These are phyloP conservation scores for Boletus sp. DNA, from an alignment of 768 basidiomycete genomes.

Conservation along the genomic window DNA sequence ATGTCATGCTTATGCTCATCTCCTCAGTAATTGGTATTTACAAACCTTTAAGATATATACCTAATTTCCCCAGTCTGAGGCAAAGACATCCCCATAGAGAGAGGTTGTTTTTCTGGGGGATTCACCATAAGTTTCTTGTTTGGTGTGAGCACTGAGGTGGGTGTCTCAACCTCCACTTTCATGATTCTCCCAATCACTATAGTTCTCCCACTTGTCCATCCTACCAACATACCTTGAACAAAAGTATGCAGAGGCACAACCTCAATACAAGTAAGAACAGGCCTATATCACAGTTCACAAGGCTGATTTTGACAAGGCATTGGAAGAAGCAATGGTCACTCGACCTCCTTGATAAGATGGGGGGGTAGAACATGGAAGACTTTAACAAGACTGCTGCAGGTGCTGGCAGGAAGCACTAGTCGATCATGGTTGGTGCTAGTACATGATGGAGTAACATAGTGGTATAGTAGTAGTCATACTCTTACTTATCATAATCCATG, in stretches of 20 bases:
- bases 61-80: slow-evolving; percentile 87
- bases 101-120: slow-evolving; percentile 36
- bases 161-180: background rate
- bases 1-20: background rate
- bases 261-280: slow-evolving; percentile 50
- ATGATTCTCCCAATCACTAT: background rate
- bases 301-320: slow-evolving; percentile 45
- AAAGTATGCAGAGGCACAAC: slow-evolving; percentile 50
- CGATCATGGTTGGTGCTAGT: too few relatives aligned
- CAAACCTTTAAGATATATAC: slow-evolving; percentile 80
- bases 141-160: slow-evolving; percentile 34
- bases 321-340: slow-evolving; percentile 51
- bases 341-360: slow-evolving; percentile 26
- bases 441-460: too few relatives aligned
- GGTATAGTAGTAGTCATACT: too few relatives aligned
- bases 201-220: slow-evolving; percentile 31
- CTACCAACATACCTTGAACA: slow-evolving; percentile 51
- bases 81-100: slow-evolving; percentile 82
- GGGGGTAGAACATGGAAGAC: slow-evolving; percentile 14
- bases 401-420: too few relatives aligned
- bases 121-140: slow-evolving; percentile 49
- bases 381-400: slow-evolving; percentile 3
- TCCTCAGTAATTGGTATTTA: slow-evolving; percentile 88
- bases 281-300: slow-evolving; percentile 51
- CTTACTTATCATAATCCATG: too few relatives aligned